Conservation (phyloP, 257 asterid species). For the Solanum rostratum region DNA sequence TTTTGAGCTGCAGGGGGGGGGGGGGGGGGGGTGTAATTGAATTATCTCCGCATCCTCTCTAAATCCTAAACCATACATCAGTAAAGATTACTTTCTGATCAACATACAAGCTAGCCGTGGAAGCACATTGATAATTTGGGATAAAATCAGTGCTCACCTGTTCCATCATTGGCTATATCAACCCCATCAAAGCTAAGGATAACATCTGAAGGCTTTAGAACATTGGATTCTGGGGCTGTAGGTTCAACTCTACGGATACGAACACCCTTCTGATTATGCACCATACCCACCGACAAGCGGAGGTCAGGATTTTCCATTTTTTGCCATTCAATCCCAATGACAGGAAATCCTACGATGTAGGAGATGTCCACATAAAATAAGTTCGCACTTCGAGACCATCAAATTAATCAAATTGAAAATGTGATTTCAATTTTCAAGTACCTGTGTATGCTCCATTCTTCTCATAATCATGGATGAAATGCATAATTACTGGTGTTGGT, state of each 20-base stretch:
- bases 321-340: slow-evolving; percentile 71
- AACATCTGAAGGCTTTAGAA: slow-evolving; percentile 13
- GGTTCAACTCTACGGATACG: slow-evolving; percentile 17
- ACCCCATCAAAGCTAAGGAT: slow-evolving; percentile 17
- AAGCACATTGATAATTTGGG: background rate
- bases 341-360: slow-evolving; percentile 47
- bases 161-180: slow-evolving; percentile 23
- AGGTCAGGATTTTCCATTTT: slow-evolving; percentile 19
- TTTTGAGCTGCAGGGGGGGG: background rate
- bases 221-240: slow-evolving; percentile 10
- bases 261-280: slow-evolving; percentile 14
- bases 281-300: slow-evolving; percentile 13
- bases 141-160: slow-evolving; percentile 5
- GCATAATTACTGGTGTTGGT: slow-evolving; percentile 81
- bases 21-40: too few species aligned
- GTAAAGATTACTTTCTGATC: background rate
- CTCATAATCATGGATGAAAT: slow-evolving; percentile 66
- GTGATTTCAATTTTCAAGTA: background rate
- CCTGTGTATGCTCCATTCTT: slow-evolving; percentile 48
- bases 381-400: background rate
- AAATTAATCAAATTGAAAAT: background rate
- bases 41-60: background rate
- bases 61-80: background rate
- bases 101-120: background rate
- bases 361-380: background rate